phyloP scores from a whole-genome alignment of 164 flowering plant genomes.

The Vitis cinerea region DNA sequence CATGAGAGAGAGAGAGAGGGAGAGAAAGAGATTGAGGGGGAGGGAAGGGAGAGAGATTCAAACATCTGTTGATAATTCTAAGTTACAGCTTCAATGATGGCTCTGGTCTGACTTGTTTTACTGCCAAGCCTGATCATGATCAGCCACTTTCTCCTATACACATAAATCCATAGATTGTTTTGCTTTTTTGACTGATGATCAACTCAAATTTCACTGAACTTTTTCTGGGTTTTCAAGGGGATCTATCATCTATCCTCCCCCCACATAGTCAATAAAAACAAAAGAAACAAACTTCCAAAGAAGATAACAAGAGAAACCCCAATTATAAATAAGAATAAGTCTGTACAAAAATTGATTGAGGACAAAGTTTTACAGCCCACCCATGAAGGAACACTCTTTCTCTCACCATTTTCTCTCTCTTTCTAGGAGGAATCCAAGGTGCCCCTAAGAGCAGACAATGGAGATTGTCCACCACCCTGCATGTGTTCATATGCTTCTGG shows the following conservation, averaged over 20 bases:
- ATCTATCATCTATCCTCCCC: not conserved
- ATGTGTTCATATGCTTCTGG: not conserved
- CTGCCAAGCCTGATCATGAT: not conserved
- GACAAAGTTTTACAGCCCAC: conserved; percentile 9
- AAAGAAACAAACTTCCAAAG: conserved; percentile 6
- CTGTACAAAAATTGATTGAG: not conserved
- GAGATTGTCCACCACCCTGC: not conserved
- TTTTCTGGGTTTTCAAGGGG: not conserved
- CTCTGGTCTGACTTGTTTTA: conserved; percentile 1
- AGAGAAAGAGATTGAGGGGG: not conserved
- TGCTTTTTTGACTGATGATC: no score
- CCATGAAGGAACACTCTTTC: conserved; percentile 1
- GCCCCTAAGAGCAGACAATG: conserved; percentile 2
- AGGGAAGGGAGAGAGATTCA: not conserved
- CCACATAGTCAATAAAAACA: not conserved
- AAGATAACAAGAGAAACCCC: not conserved
- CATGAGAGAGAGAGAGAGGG: not conserved
- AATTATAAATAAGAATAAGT: not conserved
- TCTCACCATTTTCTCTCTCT: not conserved
- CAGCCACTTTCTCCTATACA: no score
- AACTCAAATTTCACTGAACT: no score
- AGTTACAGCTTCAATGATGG: conserved; percentile 6
- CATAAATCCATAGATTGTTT: no score
- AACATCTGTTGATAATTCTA: not conserved
- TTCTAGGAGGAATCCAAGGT: conserved; percentile 1